Evolutionary conservation across 345 rosid genomes (phyloP).

Genomic region (Carallia pectinifolia): DNA sequence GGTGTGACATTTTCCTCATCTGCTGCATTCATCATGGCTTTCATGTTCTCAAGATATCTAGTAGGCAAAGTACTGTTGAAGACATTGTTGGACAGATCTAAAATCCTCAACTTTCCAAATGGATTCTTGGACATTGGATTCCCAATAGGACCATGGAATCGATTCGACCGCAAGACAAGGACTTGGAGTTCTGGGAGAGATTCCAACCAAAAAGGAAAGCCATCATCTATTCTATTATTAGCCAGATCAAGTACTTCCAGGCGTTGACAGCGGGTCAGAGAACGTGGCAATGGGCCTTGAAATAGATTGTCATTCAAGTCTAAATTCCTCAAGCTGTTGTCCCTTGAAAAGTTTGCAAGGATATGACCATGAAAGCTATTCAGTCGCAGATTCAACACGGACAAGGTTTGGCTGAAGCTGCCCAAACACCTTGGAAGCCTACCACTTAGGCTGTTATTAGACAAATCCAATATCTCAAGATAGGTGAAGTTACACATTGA

Average conservation of each 20-base stretch:
- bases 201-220: slow-evolving; percentile 22
- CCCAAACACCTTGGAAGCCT: slow-evolving; percentile 22
- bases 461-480: slow-evolving; percentile 10
- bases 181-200: slow-evolving; percentile 20
- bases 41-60: not conserved
- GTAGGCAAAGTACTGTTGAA: slow-evolving; percentile 29
- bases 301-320: too few species aligned
- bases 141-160: slow-evolving; percentile 13
- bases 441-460: slow-evolving; percentile 28
- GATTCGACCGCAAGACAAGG: slow-evolving; percentile 26
- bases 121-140: not conserved
- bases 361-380: too few species aligned
- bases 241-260: too few species aligned
- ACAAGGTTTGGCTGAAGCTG: slow-evolving; percentile 1
- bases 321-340: too few species aligned
- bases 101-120: slow-evolving; percentile 20
- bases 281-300: too few species aligned
- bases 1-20: not conserved
- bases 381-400: slow-evolving; percentile 13
- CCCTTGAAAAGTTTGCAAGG: too few species aligned
- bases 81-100: slow-evolving; percentile 28
- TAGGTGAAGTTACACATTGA: slow-evolving; percentile 13
- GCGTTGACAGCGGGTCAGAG: too few species aligned
- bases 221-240: too few species aligned
- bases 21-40: slow-evolving; percentile 4